A percentile compares a stretch with the other conserved stretches of the same genome.
Conservation (phyloP, 2,329 filamentous ascomycete species). For the Fusarium neocosmosporiellum region DNA sequence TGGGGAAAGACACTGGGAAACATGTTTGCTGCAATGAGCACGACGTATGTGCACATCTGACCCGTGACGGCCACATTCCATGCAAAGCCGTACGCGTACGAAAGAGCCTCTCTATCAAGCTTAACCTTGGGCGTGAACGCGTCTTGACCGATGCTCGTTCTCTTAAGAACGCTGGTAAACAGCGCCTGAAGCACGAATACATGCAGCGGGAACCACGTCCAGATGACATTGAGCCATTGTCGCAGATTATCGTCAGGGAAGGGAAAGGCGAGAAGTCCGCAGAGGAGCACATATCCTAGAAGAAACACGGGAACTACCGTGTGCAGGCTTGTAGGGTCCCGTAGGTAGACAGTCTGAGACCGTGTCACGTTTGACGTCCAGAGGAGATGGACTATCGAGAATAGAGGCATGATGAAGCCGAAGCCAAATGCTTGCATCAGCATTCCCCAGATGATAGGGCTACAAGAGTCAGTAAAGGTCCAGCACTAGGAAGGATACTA, state of each 20-base stretch:
- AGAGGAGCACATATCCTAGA: conserved; percentile 37
- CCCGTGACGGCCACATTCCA: conserved; percentile 40
- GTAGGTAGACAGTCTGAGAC: conserved; percentile 26
- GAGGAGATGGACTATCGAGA: conserved; percentile 34
- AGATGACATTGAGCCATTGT: conserved; percentile 39
- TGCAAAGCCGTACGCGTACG: conserved; percentile 39
- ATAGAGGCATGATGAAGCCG: conserved; percentile 38
- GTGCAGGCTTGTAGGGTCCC: conserved; percentile 32
- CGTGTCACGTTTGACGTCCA: conserved; percentile 19
- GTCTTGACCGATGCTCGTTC: conserved; percentile 37
- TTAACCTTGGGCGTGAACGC: conserved; percentile 21
- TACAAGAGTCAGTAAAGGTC: background rate
- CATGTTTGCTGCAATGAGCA: conserved; percentile 19
- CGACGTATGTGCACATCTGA: conserved; percentile 35
- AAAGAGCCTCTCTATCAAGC: conserved; percentile 33
- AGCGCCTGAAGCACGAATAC: conserved; percentile 21
- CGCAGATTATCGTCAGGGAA: conserved; percentile 30
- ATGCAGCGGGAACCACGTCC: conserved; percentile 37
- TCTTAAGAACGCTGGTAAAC: conserved; percentile 34
- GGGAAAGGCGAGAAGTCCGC: conserved; percentile 31
- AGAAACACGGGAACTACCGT: conserved; percentile 32
- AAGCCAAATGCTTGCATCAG: conserved; percentile 37
- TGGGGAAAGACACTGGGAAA: conserved; percentile 31
- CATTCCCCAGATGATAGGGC: conserved; percentile 39
- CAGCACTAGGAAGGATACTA: background rate